Percentiles rank a stretch among this genome's conserved stretches.
Evolutionary conservation across 306 rosid species (phyloP).

Genomic region (Dalbergia cochinchinensis): DNA sequence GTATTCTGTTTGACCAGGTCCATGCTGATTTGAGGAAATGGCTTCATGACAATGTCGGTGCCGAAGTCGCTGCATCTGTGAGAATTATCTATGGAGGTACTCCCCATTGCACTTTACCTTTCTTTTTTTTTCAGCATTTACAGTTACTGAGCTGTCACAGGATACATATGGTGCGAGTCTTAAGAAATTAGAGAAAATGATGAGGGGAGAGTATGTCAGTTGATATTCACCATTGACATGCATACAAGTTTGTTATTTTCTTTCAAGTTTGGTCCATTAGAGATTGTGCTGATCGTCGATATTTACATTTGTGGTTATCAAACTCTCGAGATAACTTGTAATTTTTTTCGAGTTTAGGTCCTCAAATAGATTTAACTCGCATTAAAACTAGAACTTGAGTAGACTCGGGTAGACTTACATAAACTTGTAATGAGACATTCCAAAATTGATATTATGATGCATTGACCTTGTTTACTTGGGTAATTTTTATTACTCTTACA

Average conservation of each 20-base stretch:
- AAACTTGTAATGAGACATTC: too few relatives aligned
- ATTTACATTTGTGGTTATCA: too few relatives aligned
- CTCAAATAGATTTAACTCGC: too few relatives aligned
- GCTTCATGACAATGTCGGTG: slow-evolving; percentile 67
- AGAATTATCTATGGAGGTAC: slow-evolving; percentile 96
- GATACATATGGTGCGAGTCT: slow-evolving; percentile 25
- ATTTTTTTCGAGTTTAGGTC: too few relatives aligned
- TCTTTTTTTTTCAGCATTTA: background rate
- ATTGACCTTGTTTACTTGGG: background rate
- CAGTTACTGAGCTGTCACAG: background rate
- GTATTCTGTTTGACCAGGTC: slow-evolving; percentile 58
- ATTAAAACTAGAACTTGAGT: too few relatives aligned
- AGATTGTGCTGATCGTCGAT: background rate
- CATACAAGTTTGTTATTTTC: background rate
- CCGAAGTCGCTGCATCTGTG: slow-evolving; percentile 72
- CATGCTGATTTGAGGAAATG: slow-evolving; percentile 90
- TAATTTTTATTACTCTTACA: slow-evolving; percentile 2
- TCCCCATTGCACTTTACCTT: background rate
- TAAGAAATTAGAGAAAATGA: slow-evolving; percentile 23
- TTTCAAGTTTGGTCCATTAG: background rate
- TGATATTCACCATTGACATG: slow-evolving; percentile 1
- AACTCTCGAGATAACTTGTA: too few relatives aligned
- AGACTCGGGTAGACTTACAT: too few relatives aligned
- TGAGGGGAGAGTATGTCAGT: background rate
- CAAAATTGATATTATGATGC: too few relatives aligned